phyloP scores from a whole-genome alignment of 2,329 filamentous ascomycete species.

The Ophiostoma tasmaniense region DNA sequence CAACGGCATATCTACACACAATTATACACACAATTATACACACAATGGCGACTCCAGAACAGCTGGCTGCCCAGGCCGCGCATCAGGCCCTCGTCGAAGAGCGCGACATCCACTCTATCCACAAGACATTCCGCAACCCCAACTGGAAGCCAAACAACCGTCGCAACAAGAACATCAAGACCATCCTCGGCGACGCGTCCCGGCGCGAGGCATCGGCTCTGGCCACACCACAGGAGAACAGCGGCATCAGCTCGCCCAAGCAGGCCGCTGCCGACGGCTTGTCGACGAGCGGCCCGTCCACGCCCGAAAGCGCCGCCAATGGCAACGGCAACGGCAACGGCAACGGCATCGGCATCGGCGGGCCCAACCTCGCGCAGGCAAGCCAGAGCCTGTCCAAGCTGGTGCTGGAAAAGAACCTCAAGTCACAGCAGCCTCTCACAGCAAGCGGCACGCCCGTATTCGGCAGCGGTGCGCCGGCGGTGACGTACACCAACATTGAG shows the following conservation, averaged over 20 bases:
- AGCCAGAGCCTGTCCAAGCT: constrained; percentile 78
- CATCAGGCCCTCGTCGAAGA: constrained; percentile 82
- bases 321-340: constrained; percentile 22
- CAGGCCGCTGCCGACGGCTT: constrained; percentile 34
- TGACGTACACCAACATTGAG: constrained; percentile 91
- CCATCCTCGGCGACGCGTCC: constrained; percentile 81
- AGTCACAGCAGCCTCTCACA: constrained; percentile 23
- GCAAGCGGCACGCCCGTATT: constrained; percentile 7
- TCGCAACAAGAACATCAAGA: constrained; percentile 98
- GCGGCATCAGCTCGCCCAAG: constrained; percentile 65
- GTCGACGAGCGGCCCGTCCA: constrained; percentile 48
- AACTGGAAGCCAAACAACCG: constrained; percentile 88
- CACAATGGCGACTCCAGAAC: constrained; percentile 44
- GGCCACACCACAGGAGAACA: constrained; percentile 65
- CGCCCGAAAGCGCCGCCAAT: constrained; percentile 47
- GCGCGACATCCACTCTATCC: constrained; percentile 80
- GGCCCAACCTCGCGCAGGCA: constrained; percentile 76
- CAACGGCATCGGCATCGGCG: constrained; percentile 27
- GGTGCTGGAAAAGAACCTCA: constrained; percentile 74
- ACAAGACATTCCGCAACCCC: constrained; percentile 83
- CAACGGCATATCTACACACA: not conserved
- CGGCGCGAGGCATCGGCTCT: constrained; percentile 83
- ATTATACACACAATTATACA: not conserved
- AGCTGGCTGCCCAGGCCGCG: constrained; percentile 66
- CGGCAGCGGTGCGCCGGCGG: constrained; percentile 26